Evolutionary conservation across 1,139 yeast species (phyloP), one percentile per base, ranked within the genome.

Genomic region (Blastobotrys ciferrii): DNA sequence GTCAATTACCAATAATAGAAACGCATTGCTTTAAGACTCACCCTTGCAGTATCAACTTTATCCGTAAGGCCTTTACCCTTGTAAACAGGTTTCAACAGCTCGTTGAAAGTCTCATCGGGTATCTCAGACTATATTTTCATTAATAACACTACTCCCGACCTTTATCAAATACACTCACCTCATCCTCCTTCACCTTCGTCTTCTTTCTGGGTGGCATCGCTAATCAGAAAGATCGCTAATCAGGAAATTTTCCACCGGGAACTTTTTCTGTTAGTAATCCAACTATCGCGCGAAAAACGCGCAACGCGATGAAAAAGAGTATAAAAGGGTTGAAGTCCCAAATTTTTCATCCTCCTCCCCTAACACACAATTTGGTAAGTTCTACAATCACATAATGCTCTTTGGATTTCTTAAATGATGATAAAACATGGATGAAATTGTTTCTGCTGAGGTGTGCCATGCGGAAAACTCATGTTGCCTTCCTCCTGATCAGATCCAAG

Each of bases 41-140:
- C 47, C 40, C 46, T 43, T 12, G 95, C 95, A 0, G 97, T 88
- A 60, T 81, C 81, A 65, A 92, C 84, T 57, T 87, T 87, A 70
- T 92, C 99, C 1, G 95, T 81, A 53, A 91, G 69, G 49, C 77
- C 76, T 68, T 88, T 92, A 14, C 98, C 98, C 63, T 83, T 84
- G 69, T 87, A 92, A 14, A 78, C 77, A 3, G 95, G 92, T 62
- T 87, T 76, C 51, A 92, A 70, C 41, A 92, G 76, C 47, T 87
- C 94, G 59, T 80, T 81, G 67, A 89, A 87, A 33, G 61, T 53
- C 5, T 53, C 59, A 33, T 58, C 60, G 18, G 50, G 45, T 9
- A 23, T n/a, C 17, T 42, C 38, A 15, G 32, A 33, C 23, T 23
- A 13, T 6, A n/a, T 38, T n/a, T 13, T 18, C 5, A 7, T 18